Percentiles rank a stretch among this genome's conserved stretches.
These are phyloP conservation scores for Beauveria caledonica DNA, from an alignment of 2,329 filamentous ascomycete species.

Conservation along the genomic window DNA sequence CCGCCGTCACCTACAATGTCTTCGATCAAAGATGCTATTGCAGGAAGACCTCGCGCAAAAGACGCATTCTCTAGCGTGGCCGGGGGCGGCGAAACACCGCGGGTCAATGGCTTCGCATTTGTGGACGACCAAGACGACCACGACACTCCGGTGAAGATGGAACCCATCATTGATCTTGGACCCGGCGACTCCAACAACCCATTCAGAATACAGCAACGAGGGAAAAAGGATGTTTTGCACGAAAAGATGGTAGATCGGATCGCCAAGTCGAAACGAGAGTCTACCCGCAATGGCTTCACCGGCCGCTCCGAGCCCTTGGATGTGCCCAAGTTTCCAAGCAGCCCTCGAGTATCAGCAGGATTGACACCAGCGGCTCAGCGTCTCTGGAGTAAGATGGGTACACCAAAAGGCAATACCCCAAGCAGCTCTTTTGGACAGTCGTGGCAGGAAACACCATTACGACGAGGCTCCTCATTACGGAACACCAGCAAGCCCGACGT, in stretches of 20 bases:
- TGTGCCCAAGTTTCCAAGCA: constrained; percentile 63
- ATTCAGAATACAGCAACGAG: constrained; percentile 69
- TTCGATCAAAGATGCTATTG: constrained; percentile 75
- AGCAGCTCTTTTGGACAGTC: constrained; percentile 27
- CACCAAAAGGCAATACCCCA: constrained; percentile 28
- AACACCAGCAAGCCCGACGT: constrained; percentile 22
- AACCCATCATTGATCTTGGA: constrained; percentile 47
- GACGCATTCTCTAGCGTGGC: constrained; percentile 51
- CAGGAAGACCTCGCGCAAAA: constrained; percentile 56
- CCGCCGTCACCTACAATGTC: constrained; percentile 78
- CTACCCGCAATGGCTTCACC: constrained; percentile 49
- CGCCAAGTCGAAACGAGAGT: constrained; percentile 60
- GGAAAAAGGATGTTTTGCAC: constrained; percentile 72
- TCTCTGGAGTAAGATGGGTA: constrained; percentile 54
- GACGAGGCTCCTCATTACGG: constrained; percentile 30
- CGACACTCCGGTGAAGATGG: constrained; percentile 20
- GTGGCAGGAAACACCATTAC: constrained; percentile 25
- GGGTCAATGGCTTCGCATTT: constrained; percentile 89
- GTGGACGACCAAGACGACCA: constrained; percentile 71
- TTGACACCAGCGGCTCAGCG: constrained; percentile 69
- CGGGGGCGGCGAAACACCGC: constrained; percentile 68
- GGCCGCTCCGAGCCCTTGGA: constrained; percentile 52
- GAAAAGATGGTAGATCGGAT: constrained; percentile 80
- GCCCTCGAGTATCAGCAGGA: constrained; percentile 45
- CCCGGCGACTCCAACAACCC: constrained; percentile 61